These are phyloP conservation scores for Craterostigma plantagineum DNA, from an alignment of 257 asterid species.

Conservation along the genomic window DNA sequence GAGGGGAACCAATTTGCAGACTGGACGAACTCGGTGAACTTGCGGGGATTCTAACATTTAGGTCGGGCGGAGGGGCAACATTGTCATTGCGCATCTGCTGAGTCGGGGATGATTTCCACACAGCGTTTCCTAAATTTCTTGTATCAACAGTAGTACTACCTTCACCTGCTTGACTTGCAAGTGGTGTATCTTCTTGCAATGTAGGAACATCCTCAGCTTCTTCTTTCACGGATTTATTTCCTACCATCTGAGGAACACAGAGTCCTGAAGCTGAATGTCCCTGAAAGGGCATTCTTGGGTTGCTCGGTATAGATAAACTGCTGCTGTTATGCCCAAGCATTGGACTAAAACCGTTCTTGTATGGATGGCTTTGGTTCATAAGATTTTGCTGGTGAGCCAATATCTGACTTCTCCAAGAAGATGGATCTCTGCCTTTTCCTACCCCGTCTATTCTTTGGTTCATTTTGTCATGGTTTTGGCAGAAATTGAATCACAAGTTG, in stretches of 20 bases:
- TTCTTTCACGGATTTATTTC: conserved; percentile 7
- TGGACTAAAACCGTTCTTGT: conserved; percentile 44
- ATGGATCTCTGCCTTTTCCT: conserved; percentile 18
- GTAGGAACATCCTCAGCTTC: conserved; percentile 9
- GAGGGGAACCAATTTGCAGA: conserved; percentile 73
- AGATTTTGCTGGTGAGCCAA: conserved; percentile 34
- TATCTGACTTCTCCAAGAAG: conserved; percentile 18
- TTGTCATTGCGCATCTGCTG: conserved; percentile 15
- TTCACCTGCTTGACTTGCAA: conserved; percentile 10
- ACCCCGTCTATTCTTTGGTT: too few relatives aligned
- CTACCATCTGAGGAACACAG: too few relatives aligned
- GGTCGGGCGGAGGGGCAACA: conserved; percentile 44
- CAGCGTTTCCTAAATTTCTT: conserved; percentile 14
- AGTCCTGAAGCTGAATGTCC: too few relatives aligned
- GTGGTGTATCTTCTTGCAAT: conserved; percentile 1
- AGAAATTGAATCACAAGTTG: conserved; percentile 21
- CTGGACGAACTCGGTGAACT: too few relatives aligned
- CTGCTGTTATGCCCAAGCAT: too few relatives aligned
- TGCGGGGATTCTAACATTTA: conserved; percentile 52
- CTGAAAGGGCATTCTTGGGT: too few relatives aligned
- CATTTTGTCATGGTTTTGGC: conserved; percentile 21
- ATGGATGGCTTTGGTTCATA: conserved; percentile 11
- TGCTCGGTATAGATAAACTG: conserved; percentile 14
- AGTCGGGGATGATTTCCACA: conserved; percentile 5
- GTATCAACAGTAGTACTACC: conserved; percentile 8